A percentile compares a stretch with the other conserved stretches of the same genome.
phyloP scores from a whole-genome alignment of 2,329 filamentous ascomycete genomes.

The Graphilbum sp. region DNA sequence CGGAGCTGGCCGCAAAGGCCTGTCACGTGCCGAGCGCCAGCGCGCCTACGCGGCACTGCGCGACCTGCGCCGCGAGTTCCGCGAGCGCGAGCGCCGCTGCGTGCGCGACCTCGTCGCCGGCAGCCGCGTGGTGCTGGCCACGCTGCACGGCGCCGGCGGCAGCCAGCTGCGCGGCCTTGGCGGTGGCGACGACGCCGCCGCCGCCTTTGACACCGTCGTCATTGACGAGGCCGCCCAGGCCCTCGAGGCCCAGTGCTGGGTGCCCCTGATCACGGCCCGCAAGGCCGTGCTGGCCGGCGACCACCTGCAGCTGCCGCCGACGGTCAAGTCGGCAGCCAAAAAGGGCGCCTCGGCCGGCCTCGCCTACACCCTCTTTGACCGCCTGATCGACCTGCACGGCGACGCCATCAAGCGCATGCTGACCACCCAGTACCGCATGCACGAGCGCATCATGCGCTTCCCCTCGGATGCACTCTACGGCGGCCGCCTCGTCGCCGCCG shows the following conservation, averaged over 20 bases:
- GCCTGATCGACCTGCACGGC: conserved; percentile 69
- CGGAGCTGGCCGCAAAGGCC: neutral
- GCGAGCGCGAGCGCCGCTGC: conserved; percentile 68
- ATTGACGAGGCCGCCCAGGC: conserved; percentile 96
- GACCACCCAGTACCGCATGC: conserved; percentile 96
- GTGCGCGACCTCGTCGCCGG: conserved; percentile 57
- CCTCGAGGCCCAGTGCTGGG: conserved; percentile 94
- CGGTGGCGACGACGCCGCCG: conserved; percentile 20
- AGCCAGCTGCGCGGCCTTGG: conserved; percentile 46
- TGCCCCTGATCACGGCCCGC: conserved; percentile 60
- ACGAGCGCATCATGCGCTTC: conserved; percentile 88
- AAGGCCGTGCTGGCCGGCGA: conserved; percentile 90
- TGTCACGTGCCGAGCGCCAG: conserved; percentile 25
- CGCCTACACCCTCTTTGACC: conserved; percentile 86
- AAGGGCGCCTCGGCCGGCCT: conserved; percentile 31
- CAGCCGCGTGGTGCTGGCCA: conserved; percentile 81
- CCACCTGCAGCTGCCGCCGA: conserved; percentile 85
- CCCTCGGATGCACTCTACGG: conserved; percentile 83
- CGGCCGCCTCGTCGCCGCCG: conserved; percentile 62
- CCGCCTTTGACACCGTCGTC: conserved; percentile 82
- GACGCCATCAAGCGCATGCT: conserved; percentile 80
- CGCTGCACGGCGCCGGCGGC: conserved; percentile 80
- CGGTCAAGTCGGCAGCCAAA: conserved; percentile 56
- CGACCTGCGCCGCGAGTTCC: conserved; percentile 73
- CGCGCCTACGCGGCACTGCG: conserved; percentile 75